Conservation (phyloP, 1,284 basidiomycete genomes). For the Papiliotrema terrestris region DNA sequence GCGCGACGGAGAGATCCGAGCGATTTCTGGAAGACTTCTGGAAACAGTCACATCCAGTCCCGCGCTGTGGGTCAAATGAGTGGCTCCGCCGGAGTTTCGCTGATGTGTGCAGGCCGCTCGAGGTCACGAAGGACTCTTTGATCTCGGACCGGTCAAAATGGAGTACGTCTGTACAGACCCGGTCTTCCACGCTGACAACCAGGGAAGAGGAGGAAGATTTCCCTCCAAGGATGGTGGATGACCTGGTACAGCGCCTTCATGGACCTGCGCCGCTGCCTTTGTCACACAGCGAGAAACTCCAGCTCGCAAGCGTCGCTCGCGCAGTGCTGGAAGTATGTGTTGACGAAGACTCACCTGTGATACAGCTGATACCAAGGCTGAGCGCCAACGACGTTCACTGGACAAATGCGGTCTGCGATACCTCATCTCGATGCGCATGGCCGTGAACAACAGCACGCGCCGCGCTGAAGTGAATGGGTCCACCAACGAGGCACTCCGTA, state of each 20-base stretch:
- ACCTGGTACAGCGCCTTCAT: constrained; percentile 64
- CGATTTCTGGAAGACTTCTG: constrained; percentile 24
- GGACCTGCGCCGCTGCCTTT: constrained; percentile 64
- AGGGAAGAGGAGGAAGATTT: constrained; percentile 60
- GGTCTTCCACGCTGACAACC: neutral
- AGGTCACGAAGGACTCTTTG: constrained; percentile 41
- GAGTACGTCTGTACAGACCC: neutral
- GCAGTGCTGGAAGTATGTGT: constrained; percentile 74
- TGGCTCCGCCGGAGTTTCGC: constrained; percentile 1
- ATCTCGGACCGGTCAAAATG: constrained; percentile 11
- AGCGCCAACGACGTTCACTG: constrained; percentile 77
- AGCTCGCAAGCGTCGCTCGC: constrained; percentile 74
- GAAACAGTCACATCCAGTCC: neutral
- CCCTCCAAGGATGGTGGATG: constrained; percentile 59
- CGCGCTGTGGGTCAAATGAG: neutral
- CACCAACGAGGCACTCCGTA: constrained; percentile 61
- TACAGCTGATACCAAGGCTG: constrained; percentile 57
- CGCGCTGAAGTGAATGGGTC: neutral
- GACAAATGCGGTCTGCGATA: constrained; percentile 88
- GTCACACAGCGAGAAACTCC: constrained; percentile 69
- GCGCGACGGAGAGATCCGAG: constrained; percentile 37
- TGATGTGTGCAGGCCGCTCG: neutral
- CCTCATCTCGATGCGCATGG: constrained; percentile 74
- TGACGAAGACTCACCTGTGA: constrained; percentile 2
- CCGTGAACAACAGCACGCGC: constrained; percentile 31